Evolutionary conservation across 1,284 basidiomycete genomes (phyloP).

Genomic region (Fistulinella staudtii): DNA sequence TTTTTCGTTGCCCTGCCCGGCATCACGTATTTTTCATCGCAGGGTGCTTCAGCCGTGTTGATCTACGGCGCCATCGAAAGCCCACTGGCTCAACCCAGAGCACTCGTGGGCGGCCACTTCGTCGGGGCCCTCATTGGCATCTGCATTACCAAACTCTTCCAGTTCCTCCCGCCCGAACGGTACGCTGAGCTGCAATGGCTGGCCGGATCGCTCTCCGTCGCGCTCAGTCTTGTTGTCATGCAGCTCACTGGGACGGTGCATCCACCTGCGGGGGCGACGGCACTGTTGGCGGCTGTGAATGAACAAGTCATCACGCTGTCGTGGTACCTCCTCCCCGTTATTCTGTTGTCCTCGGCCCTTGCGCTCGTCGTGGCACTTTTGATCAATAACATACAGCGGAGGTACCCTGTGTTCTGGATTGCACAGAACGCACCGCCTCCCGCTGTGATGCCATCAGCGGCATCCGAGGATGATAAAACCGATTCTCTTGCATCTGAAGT

Average conservation of each 20-base stretch:
- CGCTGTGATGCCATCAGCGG: too few relatives aligned
- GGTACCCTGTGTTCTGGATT: slow-evolving; percentile 58
- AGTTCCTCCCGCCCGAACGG: slow-evolving; percentile 39
- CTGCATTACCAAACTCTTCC: slow-evolving; percentile 55
- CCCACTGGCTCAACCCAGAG: slow-evolving; percentile 60
- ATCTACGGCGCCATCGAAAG: slow-evolving; percentile 56
- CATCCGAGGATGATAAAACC: too few relatives aligned
- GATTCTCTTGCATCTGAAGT: too few relatives aligned
- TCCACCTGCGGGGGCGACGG: slow-evolving; percentile 56
- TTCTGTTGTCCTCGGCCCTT: slow-evolving; percentile 51
- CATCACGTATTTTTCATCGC: background rate
- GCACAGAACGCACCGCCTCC: slow-evolving; percentile 7
- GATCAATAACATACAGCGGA: slow-evolving; percentile 55
- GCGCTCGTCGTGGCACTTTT: slow-evolving; percentile 50
- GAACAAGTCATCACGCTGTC: slow-evolving; percentile 44
- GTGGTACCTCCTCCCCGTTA: slow-evolving; percentile 60
- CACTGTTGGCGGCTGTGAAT: slow-evolving; percentile 47
- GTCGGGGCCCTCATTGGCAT: slow-evolving; percentile 37
- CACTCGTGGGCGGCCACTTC: slow-evolving; percentile 41
- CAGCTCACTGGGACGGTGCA: slow-evolving; percentile 55
- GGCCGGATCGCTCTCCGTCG: slow-evolving; percentile 52
- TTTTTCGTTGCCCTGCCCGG: background rate
- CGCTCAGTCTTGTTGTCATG: slow-evolving; percentile 43
- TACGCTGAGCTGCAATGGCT: slow-evolving; percentile 51
- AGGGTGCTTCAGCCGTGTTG: slow-evolving; percentile 61